A percentile compares a stretch with the other conserved stretches of the same genome.
These are phyloP conservation scores for Apiospora arundinis DNA, from an alignment of 2,329 filamentous ascomycete genomes.

Conservation along the genomic window DNA sequence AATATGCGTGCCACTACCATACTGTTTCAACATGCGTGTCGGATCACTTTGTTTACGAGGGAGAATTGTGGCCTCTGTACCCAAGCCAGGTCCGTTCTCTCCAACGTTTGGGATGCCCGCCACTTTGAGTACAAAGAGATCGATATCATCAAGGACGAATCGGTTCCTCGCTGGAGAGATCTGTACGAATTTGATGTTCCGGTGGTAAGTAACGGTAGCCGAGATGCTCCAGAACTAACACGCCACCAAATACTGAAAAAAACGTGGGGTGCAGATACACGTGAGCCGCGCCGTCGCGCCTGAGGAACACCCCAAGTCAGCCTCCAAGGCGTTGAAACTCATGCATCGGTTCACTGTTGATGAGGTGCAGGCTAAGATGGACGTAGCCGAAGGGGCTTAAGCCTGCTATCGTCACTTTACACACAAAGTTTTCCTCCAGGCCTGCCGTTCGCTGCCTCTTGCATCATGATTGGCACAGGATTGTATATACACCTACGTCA, in stretches of 20 bases:
- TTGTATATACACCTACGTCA: background rate
- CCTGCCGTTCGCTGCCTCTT: background rate
- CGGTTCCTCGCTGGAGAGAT: slow-evolving; percentile 67
- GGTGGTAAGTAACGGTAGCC: slow-evolving; percentile 60
- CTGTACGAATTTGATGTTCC: slow-evolving; percentile 84
- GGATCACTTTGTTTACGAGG: slow-evolving; percentile 79
- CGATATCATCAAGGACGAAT: slow-evolving; percentile 69
- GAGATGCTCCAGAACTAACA: background rate
- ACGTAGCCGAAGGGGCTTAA: slow-evolving; percentile 50
- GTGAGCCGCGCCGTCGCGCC: slow-evolving; percentile 63
- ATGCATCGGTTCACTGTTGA: slow-evolving; percentile 79
- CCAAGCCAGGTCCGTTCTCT: slow-evolving; percentile 71
- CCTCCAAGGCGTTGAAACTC: slow-evolving; percentile 69
- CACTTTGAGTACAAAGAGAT: slow-evolving; percentile 74
- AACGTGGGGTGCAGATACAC: slow-evolving; percentile 55
- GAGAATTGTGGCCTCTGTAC: slow-evolving; percentile 74
- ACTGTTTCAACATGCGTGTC: slow-evolving; percentile 59
- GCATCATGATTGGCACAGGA: background rate
- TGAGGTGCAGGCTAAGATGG: slow-evolving; percentile 73
- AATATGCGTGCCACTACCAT: slow-evolving; percentile 58
- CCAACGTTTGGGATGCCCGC: slow-evolving; percentile 68
- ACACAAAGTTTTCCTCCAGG: background rate
- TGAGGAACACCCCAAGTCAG: slow-evolving; percentile 59
- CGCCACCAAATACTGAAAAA: background rate
- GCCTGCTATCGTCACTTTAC: background rate